These are phyloP conservation scores for Pulveroboletus sp. DNA, from an alignment of 768 basidiomycete species.

Conservation along the genomic window DNA sequence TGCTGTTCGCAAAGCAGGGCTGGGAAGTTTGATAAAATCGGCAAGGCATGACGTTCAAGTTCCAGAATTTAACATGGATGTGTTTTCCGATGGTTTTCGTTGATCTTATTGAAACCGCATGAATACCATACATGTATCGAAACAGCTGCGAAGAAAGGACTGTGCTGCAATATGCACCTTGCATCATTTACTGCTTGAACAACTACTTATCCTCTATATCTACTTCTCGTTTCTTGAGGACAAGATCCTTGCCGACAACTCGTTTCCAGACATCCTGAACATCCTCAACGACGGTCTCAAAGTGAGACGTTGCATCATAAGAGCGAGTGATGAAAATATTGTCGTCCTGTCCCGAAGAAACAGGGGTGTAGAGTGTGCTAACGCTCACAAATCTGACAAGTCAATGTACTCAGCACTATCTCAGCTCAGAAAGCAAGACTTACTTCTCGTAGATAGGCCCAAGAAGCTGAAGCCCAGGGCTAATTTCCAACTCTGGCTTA, in stretches of 20 bases:
- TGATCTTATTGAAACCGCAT: neutral
- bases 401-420: constrained; percentile 8
- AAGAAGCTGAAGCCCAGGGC: constrained; percentile 87
- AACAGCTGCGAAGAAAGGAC: constrained; percentile 5
- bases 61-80: constrained; percentile 85
- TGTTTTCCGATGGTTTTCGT: constrained; percentile 49
- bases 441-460: constrained; percentile 95
- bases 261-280: constrained; percentile 96
- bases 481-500: constrained; percentile 87
- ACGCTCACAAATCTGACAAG: constrained; percentile 83
- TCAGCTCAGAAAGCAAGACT: constrained; percentile 17
- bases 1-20: constrained; percentile 62
- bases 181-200: constrained; percentile 7
- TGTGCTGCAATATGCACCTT: constrained; percentile 3
- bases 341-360: constrained; percentile 74
- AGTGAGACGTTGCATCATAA: constrained; percentile 98
- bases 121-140: constrained; percentile 4
- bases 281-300: constrained; percentile 97
- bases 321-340: constrained; percentile 97
- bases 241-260: constrained; percentile 72
- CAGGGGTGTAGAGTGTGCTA: constrained; percentile 85
- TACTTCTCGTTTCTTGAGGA: constrained; percentile 84
- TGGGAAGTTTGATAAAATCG: constrained; percentile 87
- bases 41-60: constrained; percentile 85
- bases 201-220: constrained; percentile 54